Evolutionary conservation across 2,329 filamentous ascomycete genomes (phyloP).

Genomic region (Emmonsiellopsis sp.): DNA sequence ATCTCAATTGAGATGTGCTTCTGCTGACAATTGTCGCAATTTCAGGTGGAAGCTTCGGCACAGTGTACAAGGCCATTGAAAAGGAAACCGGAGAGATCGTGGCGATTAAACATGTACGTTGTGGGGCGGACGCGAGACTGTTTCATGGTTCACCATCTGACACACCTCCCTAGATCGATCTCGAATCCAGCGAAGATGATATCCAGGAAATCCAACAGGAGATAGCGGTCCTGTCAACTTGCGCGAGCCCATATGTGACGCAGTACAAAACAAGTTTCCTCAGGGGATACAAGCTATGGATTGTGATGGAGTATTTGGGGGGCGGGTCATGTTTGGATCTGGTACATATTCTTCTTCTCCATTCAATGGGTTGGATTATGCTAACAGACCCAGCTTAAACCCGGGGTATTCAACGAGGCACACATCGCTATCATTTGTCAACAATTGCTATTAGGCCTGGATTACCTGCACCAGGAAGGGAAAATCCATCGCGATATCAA

Average conservation of each 20-base stretch:
- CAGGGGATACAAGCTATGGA: constrained; percentile 96
- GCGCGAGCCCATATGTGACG: constrained; percentile 86
- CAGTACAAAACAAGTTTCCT: constrained; percentile 96
- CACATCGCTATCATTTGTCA: constrained; percentile 93
- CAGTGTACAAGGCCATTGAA: constrained; percentile 95
- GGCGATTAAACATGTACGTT: constrained; percentile 85
- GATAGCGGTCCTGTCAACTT: constrained; percentile 89
- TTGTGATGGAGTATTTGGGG: constrained; percentile 96
- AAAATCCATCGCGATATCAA: constrained; percentile 98
- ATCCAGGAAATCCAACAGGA: constrained; percentile 98
- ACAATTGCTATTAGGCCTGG: constrained; percentile 78
- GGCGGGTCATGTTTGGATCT: constrained; percentile 92
- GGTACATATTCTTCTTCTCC: constrained; percentile 43
- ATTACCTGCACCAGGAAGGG: constrained; percentile 86
- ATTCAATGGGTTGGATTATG: constrained; percentile 3
- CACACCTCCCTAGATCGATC: constrained; percentile 66
- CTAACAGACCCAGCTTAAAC: constrained; percentile 59
- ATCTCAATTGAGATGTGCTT: background rate
- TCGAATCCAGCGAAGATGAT: constrained; percentile 97
- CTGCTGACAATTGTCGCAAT: constrained; percentile 8
- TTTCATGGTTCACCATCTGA: background rate
- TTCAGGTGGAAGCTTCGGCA: constrained; percentile 84
- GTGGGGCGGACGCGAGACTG: background rate
- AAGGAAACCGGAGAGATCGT: constrained; percentile 84
- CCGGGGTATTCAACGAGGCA: constrained; percentile 74